Evolutionary conservation across 2,329 filamentous ascomycete species (phyloP).

Genomic region (Verticillium longisporum): DNA sequence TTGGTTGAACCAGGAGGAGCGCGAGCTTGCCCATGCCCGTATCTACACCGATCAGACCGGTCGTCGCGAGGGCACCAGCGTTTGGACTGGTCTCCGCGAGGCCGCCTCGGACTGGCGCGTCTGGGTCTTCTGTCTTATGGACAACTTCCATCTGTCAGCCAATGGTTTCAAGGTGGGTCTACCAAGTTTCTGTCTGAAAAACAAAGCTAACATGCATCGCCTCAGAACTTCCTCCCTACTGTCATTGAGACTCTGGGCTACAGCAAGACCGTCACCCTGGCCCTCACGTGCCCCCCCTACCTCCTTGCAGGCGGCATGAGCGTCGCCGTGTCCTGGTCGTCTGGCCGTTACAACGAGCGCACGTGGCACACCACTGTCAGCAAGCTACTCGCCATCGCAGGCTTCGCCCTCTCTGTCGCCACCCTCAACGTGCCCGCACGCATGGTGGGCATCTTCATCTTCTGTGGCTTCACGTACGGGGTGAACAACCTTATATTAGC

Average conservation of each 20-base stretch:
- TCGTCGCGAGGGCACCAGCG: slow-evolving; percentile 29
- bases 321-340: slow-evolving; percentile 30
- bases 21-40: slow-evolving; percentile 27
- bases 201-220: background rate
- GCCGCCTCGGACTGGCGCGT: slow-evolving; percentile 37
- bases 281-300: slow-evolving; percentile 40
- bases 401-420: slow-evolving; percentile 14
- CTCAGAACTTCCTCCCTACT: slow-evolving; percentile 17
- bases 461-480: slow-evolving; percentile 24
- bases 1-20: slow-evolving; percentile 32
- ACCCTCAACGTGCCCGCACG: slow-evolving; percentile 13
- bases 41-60: slow-evolving; percentile 22
- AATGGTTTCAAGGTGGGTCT: slow-evolving; percentile 32
- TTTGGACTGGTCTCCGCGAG: slow-evolving; percentile 33
- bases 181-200: background rate
- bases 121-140: slow-evolving; percentile 43
- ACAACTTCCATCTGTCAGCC: slow-evolving; percentile 42
- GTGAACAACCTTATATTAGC: slow-evolving; percentile 38
- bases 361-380: slow-evolving; percentile 39
- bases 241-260: slow-evolving; percentile 36
- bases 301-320: slow-evolving; percentile 29
- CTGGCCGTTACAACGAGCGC: slow-evolving; percentile 38
- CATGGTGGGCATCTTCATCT: slow-evolving; percentile 25
- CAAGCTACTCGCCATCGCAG: slow-evolving; percentile 31
- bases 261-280: slow-evolving; percentile 34